Base-by-base conservation (phyloP, 2,329 filamentous ascomycete species). In the Cordyceps tenuipes region DNA sequence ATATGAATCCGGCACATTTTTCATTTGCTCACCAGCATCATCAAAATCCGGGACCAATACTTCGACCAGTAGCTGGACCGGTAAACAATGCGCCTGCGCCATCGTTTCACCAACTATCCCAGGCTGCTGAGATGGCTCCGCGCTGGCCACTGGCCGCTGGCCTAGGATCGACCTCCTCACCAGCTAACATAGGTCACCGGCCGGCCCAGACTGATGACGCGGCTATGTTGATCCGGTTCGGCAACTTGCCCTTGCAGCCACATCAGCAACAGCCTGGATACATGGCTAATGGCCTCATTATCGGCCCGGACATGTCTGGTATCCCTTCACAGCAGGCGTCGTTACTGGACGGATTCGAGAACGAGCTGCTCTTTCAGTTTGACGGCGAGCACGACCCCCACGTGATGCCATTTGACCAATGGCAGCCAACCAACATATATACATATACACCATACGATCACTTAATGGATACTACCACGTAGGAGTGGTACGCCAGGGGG, bases 341-440 rank as follows among this genome's bases (percentile, higher is more conserved):
- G 36, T 66, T 69, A 8, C 73, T 73, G 48, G 78, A 80, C 59
- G 78, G 78, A 1, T 81, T 76, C 61, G 75, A 79, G 62, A 70
- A 67, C 9, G 78, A 80, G 65, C 65, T 81, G 56, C 75, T 76
- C 62, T 73, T 72, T 51, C 76, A 76, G 59, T 72, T 78, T 26
- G 70, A 76, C 44, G 77, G 76, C 2, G 67, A 47, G 36, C 46
- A 49, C 19, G 57, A 44, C 26, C n/a, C 39, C 10, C 36, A 52
- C 48, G 46, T 52, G 26, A 36, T 47, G 46, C 46, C 55, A 12
- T 43, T 43, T 13, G 55, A 49, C 9, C 55, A 50, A 21, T 57
- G 55, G 55, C 43, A 36, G n/a, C 43, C 31, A 13, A 49, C 55
- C 17, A 43, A 47, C 31, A 57, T 62, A 60, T 57, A 56, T 59